Evolutionary conservation across 2,329 filamentous ascomycete genomes (phyloP), one percentile per base, ranked within the genome.

Genomic region (Aaosphaeria pasadenensis): DNA sequence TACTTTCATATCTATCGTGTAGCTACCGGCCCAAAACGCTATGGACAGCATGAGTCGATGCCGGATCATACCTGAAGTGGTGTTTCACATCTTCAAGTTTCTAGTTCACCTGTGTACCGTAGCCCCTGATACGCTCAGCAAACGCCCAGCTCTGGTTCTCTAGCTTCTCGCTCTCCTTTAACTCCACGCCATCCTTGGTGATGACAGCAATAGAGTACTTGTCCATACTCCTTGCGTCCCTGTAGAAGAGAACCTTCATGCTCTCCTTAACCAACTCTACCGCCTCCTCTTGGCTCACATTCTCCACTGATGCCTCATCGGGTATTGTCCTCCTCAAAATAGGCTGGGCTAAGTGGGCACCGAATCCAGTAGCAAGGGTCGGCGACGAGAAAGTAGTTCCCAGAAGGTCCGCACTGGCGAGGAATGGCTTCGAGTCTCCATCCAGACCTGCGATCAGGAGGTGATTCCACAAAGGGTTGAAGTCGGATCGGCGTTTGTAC

Each of bases 131-230:
- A 61, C 86, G 82, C 70, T 97, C 92, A 28, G 94, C 94, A 77
- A 99, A 99, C 44, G 89, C 91, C 94, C 92, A 97, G 81, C 91
- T 96, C 81, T 97, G 92, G 63, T 86, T 81, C 80, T 97, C 91
- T 57, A 99, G 79, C 80, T 91, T 85, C 78, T 95, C 88, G 62
- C 88, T 77, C 73, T 95, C 84, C 71, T 86, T 86, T 58, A 96
- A 70, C 47, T 95, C 87, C 50, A 97, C 85, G n/a, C 70, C 90
- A 43, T 90, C 89, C 74, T 90, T 88, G 47, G 89, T 94, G 48
- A 99, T 81, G 46, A 97, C 81, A 17, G 92, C 92, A 69, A 97
- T 86, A 56, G 89, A 94, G 77, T 96, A 99, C 59, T 82, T 81
- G 74, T 96, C 91, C 74, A 94, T 76, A 76, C 89, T 95, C 72